Evolutionary conservation across 257 asterid species (phyloP).

Genomic region (Verbena officinalis): DNA sequence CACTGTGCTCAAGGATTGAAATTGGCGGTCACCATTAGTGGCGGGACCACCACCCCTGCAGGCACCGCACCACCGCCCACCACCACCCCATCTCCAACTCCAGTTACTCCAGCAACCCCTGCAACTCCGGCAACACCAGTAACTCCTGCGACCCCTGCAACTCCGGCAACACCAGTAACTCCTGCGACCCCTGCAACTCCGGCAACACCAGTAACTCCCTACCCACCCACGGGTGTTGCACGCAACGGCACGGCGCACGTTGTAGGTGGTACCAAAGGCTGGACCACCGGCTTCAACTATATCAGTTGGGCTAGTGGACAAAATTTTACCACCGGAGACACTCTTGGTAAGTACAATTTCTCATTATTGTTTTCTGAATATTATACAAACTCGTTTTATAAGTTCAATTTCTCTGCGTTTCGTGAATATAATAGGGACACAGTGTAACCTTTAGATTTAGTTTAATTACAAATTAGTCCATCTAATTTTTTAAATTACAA

Average conservation of each 20-base stretch:
- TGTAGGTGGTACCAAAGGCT: conserved; percentile 55
- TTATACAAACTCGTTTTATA: too few species aligned
- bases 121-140: not conserved
- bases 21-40: conserved; percentile 44
- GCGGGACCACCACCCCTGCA: conserved; percentile 34
- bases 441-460: too few species aligned
- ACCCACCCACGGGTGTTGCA: conserved; percentile 29
- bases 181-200: too few species aligned
- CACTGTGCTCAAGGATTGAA: conserved; percentile 69
- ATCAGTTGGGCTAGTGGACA: conserved; percentile 45
- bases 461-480: too few species aligned
- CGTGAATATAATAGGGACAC: too few species aligned
- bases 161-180: too few species aligned
- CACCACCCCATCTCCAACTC: conserved; percentile 30
- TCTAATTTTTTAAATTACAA: too few species aligned
- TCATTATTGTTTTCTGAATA: too few species aligned
- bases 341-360: conserved; percentile 46
- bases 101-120: conserved; percentile 1
- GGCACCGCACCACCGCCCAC: conserved; percentile 34
- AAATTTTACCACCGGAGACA: conserved; percentile 50
- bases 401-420: too few species aligned
- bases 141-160: too few species aligned
- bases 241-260: conserved; percentile 40
- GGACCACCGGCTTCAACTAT: conserved; percentile 44
- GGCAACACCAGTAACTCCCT: too few species aligned